Percentiles rank a stretch among this genome's conserved stretches.
Conservation (phyloP, 257 asterid genomes). For the Solanum virginianum region DNA sequence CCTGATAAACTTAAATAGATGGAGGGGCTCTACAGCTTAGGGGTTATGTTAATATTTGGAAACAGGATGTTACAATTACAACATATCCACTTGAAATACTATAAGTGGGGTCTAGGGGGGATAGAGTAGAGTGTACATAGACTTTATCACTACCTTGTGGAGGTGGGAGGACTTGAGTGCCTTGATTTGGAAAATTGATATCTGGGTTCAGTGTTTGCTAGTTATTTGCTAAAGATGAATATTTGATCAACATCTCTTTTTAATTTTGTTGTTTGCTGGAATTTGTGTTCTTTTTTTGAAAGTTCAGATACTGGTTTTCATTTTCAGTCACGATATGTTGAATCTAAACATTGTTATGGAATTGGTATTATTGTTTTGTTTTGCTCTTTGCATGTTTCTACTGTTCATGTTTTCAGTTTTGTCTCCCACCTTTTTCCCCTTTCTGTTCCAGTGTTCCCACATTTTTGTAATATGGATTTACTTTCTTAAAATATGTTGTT, state of each 20-base stretch:
- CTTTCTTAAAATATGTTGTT: not conserved
- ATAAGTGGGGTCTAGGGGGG: too few relatives aligned
- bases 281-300: not conserved
- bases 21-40: not conserved
- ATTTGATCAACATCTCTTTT: not conserved
- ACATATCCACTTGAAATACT: too few relatives aligned
- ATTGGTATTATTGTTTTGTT: not conserved
- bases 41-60: not conserved
- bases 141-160: too few relatives aligned
- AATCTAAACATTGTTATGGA: not conserved
- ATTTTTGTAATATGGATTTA: not conserved
- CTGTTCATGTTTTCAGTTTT: not conserved
- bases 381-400: not conserved
- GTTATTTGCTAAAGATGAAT: not conserved
- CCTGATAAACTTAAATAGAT: not conserved
- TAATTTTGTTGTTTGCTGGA: not conserved
- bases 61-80: not conserved
- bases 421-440: not conserved
- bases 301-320: not conserved
- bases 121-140: too few relatives aligned
- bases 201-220: too few relatives aligned
- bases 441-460: not conserved
- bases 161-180: too few relatives aligned
- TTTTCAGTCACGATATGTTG: not conserved
- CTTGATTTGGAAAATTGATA: too few relatives aligned